Base-by-base conservation (phyloP, 495 filamentous ascomycete species). In the Trichoderma asperelloides region DNA sequence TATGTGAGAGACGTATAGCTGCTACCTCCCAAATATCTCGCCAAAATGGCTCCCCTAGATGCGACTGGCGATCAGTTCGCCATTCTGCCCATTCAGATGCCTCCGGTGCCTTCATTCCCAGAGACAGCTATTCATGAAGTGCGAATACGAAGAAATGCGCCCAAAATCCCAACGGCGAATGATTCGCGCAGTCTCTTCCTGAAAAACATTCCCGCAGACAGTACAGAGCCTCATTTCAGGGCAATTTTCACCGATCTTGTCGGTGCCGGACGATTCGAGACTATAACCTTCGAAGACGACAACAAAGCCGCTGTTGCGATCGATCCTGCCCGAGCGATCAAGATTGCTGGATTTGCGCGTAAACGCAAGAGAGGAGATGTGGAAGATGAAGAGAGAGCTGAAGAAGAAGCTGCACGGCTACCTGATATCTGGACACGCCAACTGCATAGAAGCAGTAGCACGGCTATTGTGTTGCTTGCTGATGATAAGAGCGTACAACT, bases 201-300 rank as follows among this genome's bases (percentile, higher is more conserved):
- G 27, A 88, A 92, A 68, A 98, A 98, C 74, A 73, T 94, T 7
- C 96, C 95, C 41, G 80, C 92, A 70, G 94, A 97, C 76, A 87
- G 90, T 66, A 96, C 91, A 43, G 86, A 90, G 63, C 71, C 77
- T 0, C 91, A 95, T 71, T 77, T 98, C 21, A 88, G 91, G 45
- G 80, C 84, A 66, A 78, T 98, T 0, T 92, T 97, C 70, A 78
- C 84, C 0, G 79, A 79, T 0, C 82, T 91, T 51, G 81, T 95
- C 30, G 87, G 91, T 39, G 86, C 86, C 6, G 90, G 89, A 30
- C 83, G 88, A 55, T 87, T 98, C 45, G 91, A 96, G 76, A 80
- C 78, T 62, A 88, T 91, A 3, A 78, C 85, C 1, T 96, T 97
- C 72, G 89, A 91, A 67, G 77, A 79, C 40, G 80, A 80, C 47